phyloP scores from a whole-genome alignment of 257 asterid genomes.

The Penstemon newberryi region DNA sequence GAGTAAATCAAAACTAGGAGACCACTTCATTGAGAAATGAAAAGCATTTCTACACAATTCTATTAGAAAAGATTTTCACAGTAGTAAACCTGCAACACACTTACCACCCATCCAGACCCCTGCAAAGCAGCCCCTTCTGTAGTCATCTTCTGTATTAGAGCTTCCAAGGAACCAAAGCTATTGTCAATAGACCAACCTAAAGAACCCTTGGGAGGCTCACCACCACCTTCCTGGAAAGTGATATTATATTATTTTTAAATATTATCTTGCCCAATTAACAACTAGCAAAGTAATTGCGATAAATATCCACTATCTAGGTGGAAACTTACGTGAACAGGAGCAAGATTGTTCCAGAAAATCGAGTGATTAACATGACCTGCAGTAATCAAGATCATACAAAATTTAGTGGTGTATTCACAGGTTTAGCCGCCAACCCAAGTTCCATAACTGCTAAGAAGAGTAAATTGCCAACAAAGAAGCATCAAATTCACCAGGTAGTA shows the following conservation, averaged over 20 bases:
- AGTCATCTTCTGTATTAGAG: constrained; percentile 61
- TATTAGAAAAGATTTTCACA: background rate
- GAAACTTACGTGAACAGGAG: constrained; percentile 58
- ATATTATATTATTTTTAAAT: constrained; percentile 14
- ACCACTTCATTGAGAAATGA: background rate
- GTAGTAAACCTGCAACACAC: constrained; percentile 11
- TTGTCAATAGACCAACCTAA: constrained; percentile 66
- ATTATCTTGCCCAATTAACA: background rate
- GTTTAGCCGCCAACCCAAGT: background rate
- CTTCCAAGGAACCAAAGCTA: constrained; percentile 67
- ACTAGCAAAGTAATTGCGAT: background rate
- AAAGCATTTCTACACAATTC: too few relatives aligned
- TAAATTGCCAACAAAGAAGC: background rate
- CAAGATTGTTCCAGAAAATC: constrained; percentile 82
- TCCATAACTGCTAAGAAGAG: background rate
- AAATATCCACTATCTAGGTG: background rate
- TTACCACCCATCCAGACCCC: constrained; percentile 95
- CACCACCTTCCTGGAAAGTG: constrained; percentile 70
- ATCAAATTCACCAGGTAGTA: background rate
- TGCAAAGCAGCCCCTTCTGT: constrained; percentile 86
- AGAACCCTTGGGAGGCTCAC: constrained; percentile 74
- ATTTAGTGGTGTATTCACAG: background rate
- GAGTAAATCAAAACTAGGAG: background rate
- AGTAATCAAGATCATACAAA: background rate
- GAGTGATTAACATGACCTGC: constrained; percentile 85